Conservation (phyloP, 2,329 filamentous ascomycete genomes). For the Pseudogymnoascus sp. region DNA sequence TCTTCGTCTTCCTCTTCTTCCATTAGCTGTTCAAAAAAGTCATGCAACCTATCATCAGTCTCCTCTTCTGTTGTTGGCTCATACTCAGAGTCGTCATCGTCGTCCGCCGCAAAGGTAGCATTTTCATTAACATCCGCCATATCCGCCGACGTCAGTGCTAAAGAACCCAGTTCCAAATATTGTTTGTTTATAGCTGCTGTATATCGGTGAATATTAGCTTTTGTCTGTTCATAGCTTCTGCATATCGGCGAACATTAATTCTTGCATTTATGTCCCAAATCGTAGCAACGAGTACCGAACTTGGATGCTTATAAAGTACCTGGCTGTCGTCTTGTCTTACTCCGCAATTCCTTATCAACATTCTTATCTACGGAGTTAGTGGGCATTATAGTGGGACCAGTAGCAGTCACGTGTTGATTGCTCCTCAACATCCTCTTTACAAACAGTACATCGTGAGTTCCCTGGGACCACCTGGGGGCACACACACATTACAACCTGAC, state of each 20-base stretch:
- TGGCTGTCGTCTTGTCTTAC: slow-evolving; percentile 6
- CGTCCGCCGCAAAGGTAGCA: slow-evolving; percentile 13
- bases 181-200: neutral
- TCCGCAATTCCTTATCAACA: neutral
- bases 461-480: neutral
- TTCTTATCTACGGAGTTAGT: slow-evolving; percentile 2
- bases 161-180: neutral
- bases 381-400: neutral
- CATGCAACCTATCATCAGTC: slow-evolving; percentile 25
- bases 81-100: slow-evolving; percentile 44
- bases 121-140: slow-evolving; percentile 2
- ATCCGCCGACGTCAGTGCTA: neutral
- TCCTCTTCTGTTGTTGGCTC: slow-evolving; percentile 33
- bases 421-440: neutral
- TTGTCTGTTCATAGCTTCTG: neutral
- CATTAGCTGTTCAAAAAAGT: slow-evolving; percentile 23
- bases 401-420: neutral
- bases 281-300: neutral
- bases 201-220: neutral
- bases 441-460: neutral
- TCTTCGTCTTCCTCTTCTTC: slow-evolving; percentile 19
- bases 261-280: neutral
- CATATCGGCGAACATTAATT: neutral
- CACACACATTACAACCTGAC: neutral
- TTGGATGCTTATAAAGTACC: slow-evolving; percentile 6